Evolutionary conservation across 805 yeast genomes (phyloP), one percentile per base, ranked within the genome.

Genomic region (Spathaspora arborariae): DNA sequence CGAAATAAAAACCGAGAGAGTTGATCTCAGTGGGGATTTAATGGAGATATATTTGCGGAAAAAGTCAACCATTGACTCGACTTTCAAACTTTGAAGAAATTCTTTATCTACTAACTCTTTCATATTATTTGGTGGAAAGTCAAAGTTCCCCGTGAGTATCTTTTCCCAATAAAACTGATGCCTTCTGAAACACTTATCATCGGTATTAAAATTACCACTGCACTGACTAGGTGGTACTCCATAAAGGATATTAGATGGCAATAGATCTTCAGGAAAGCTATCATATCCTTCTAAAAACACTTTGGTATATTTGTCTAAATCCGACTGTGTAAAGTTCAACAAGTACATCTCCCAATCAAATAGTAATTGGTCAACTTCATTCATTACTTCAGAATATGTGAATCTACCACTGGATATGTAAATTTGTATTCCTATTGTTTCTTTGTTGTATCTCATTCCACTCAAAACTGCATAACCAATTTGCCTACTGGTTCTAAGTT

Each of bases 391-490:
- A 1, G 56, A 55, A 2, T 83, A 76, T 0, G 65, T 47, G 45
- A 67, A 68, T 2, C 63, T 64, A 13, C 76, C 74, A 51, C 88
- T 81, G 71, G 82, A 75, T 0, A 83, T 60, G 1, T 79, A 68
- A 9, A 85, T 62, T 53, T 80, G 84, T 3, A 84, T 49, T 1
- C 92, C 92, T 26, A 77, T 60, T 0, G 82, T 75, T 19, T 72
- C 68, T 45, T 81, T 66, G 22, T 79, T 59, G 0, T 76, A 54
- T 48, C 86, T 64, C 20, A 74, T 46, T 0, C 89, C 89, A 18
- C 82, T 78, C n/a, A 75, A 52, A 0, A 83, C 79, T 4, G 75
- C 70, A 56, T 85, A 85, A 0, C 88, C 91, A 45, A 85, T 59
- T 51, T 81, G 85, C 48, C 72, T 74, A 52, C 74, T 75, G 16